Base-by-base conservation (phyloP, 2,329 filamentous ascomycete genomes). In the Graphilbum sp. region DNA sequence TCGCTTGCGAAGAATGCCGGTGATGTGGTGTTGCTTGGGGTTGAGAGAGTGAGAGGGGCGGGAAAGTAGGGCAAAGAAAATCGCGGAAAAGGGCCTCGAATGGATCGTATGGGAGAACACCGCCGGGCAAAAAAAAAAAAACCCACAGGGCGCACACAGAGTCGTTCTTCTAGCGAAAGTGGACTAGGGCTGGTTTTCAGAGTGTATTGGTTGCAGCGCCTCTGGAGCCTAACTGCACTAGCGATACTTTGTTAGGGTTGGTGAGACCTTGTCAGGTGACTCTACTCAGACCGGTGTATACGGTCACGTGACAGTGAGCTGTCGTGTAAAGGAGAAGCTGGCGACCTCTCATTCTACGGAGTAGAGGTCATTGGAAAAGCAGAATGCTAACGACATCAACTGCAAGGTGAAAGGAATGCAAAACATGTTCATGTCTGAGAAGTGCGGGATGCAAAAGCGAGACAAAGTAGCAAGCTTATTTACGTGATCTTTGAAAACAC, bases 161-260 rank as follows among this genome's bases (percentile, higher is more conserved):
- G 29, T 39, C 31, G 20, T 34, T 23, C 31, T 36, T 43, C 35
- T 35, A 41, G 36, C 40, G 35, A 21, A 32, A 30, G 34, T 36
- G 35, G 40, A 35, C 42, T 44, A 44, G 42, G 42, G 42, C 37
- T 42, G 42, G 37, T 36, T 30, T 24, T 23, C 17, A 36, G 23
- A 32, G 7, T 13, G 27, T 6, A 30, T 6, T 18, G 30, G n/a
- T 32, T 18, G 15, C 15, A 5, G 4, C 34, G 24, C 10, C 34
- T 35, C 11, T 25, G 34, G 20, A 11, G 18, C 13, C 24, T 16
- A 17, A 3, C 10, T 4, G 16, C 7, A 5, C 13, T 29, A 29
- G 27, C 27, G 7, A 10, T 29, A 5, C 27, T 29, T n/a, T 29
- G 11, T 32, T 32, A 32, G 30, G 30, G 30, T 12, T 32, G 30